Base-by-base conservation (phyloP, 257 asterid genomes). In the Nyctanthes arbortristis region DNA sequence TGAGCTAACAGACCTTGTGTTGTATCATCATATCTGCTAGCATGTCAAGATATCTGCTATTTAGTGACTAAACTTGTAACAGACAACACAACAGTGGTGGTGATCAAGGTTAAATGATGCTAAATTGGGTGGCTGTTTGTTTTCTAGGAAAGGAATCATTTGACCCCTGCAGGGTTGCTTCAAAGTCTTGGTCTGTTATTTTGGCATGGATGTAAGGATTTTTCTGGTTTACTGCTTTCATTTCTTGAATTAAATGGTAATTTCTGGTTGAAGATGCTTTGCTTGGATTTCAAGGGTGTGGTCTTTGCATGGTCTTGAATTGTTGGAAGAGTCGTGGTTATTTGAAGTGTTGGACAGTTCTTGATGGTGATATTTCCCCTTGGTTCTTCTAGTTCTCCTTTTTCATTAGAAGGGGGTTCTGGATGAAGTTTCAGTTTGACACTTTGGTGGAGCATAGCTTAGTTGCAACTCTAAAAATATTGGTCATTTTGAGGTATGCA, bases 251-350 rank as follows among this genome's bases (percentile, higher is more conserved):
- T 8, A 52, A 24, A 20, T 52, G 59, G 22, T 24, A 24, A 24
- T 24, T 52, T 52, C 31, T 52, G 59, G 59, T 52, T 52, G 59
- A 52, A 52, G 59, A 24, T 52, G 59, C 59, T 52, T 52, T 22
- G 59, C 16, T 31, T 52, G 59, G 59, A 52, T 52, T 24, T 22
- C 59, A 52, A 52, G 59, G n/a, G 24, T 52, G 2, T 52, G 59
- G 59, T 52, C 30, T 52, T 52, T 52, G 30, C 59, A 1, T 9
- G 59, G 30, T 52, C 31, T 52, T 39, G 11, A 28, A 52, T 52
- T 52, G 59, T 52, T 52, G 59, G 59, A 52, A 52, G 59, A 52
- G 59, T 52, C 24, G 8, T 52, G 58, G 58, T 52, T 52, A 22
- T 52, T 52, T 7, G 16, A 52, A 52, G 59, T 52, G 30, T 52